Conservation (phyloP, 495 filamentous ascomycete genomes). For the Penicillium dipodomyicola region DNA sequence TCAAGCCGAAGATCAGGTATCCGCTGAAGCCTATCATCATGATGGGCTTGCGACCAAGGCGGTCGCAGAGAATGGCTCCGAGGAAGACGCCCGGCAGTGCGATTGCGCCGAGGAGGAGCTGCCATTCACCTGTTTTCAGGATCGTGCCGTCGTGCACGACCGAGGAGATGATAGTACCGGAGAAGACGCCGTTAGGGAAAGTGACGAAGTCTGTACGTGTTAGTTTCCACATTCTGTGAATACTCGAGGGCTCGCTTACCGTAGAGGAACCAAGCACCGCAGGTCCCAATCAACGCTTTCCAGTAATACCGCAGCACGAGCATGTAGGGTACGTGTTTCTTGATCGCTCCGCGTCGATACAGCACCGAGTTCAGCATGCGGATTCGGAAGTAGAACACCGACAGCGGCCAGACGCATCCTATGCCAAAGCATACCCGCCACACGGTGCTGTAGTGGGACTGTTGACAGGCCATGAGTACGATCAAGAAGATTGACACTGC, state of each 20-base stretch:
- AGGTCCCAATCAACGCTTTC: slow-evolving; percentile 48
- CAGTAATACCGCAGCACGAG: slow-evolving; percentile 48
- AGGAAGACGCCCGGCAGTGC: slow-evolving; percentile 51
- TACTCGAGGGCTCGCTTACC: slow-evolving; percentile 23
- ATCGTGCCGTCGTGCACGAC: slow-evolving; percentile 40
- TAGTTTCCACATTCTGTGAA: background rate
- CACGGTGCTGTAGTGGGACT: slow-evolving; percentile 44
- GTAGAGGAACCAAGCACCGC: slow-evolving; percentile 53
- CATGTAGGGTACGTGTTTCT: slow-evolving; percentile 44
- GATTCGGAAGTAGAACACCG: slow-evolving; percentile 53
- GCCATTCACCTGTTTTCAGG: slow-evolving; percentile 45
- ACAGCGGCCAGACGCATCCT: slow-evolving; percentile 49
- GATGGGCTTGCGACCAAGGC: slow-evolving; percentile 47
- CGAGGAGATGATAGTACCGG: slow-evolving; percentile 47
- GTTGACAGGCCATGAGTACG: slow-evolving; percentile 40
- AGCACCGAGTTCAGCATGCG: slow-evolving; percentile 52
- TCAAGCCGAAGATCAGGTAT: slow-evolving; percentile 52
- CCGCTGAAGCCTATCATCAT: slow-evolving; percentile 55
- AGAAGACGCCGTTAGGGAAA: slow-evolving; percentile 52
- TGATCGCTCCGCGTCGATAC: slow-evolving; percentile 50
- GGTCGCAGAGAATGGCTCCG: slow-evolving; percentile 47
- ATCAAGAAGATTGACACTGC: slow-evolving; percentile 50
- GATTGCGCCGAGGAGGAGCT: slow-evolving; percentile 47
- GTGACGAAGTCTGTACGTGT: slow-evolving; percentile 33
- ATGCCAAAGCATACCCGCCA: slow-evolving; percentile 54